phyloP scores from a whole-genome alignment of 768 basidiomycete species.

The Brasilioporus rufonigricans region DNA sequence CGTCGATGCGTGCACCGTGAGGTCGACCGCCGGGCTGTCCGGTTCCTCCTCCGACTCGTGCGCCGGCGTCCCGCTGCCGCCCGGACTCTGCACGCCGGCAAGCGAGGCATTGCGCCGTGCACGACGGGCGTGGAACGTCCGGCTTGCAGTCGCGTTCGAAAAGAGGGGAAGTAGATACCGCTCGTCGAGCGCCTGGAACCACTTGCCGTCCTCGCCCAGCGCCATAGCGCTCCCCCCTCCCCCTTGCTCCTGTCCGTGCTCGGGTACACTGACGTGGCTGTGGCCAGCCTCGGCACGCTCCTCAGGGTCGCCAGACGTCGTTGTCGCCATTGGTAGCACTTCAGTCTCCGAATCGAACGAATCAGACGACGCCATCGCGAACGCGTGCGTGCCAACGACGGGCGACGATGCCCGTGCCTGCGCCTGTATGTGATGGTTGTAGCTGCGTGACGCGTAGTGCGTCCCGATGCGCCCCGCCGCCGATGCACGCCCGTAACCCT shows the following conservation, averaged over 20 bases:
- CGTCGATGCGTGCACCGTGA: conserved; percentile 28
- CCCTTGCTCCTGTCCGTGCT: conserved; percentile 4
- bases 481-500: conserved; percentile 22
- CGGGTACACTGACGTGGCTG: not conserved
- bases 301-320: conserved; percentile 38
- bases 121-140: conserved; percentile 79
- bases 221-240: not conserved
- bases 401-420: conserved; percentile 9
- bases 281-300: conserved; percentile 6
- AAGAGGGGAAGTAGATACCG: conserved; percentile 90
- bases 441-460: conserved; percentile 53
- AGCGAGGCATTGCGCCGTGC: conserved; percentile 49
- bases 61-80: conserved; percentile 32
- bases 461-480: conserved; percentile 48
- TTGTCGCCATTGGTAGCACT: conserved; percentile 68
- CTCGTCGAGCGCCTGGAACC: conserved; percentile 96
- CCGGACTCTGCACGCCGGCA: conserved; percentile 19
- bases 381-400: conserved; percentile 33
- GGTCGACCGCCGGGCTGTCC: conserved; percentile 44
- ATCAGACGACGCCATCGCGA: conserved; percentile 75
- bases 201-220: conserved; percentile 73
- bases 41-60: conserved; percentile 41
- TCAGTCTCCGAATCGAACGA: conserved; percentile 76
- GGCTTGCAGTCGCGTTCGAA: conserved; percentile 86
- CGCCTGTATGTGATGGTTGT: conserved; percentile 59